phyloP scores from a whole-genome alignment of 2,329 filamentous ascomycete species.

The Fusarium sp. region DNA sequence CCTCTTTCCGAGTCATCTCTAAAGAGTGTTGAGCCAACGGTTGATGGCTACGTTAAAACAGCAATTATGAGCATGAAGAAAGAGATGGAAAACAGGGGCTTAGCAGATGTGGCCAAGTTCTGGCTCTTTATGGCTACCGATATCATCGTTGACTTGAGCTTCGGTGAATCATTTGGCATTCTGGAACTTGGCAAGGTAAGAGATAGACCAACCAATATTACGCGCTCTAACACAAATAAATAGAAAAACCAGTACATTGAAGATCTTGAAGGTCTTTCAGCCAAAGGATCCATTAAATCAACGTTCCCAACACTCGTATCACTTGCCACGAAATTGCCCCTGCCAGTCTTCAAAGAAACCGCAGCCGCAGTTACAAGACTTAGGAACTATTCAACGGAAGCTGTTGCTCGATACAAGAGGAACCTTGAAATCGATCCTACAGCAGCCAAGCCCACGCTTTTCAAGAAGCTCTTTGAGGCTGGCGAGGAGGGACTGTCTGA shows the following conservation, averaged over 20 bases:
- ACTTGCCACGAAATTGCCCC: neutral
- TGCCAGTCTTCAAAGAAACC: neutral
- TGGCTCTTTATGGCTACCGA: neutral
- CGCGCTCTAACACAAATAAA: neutral
- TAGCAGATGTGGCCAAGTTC: neutral
- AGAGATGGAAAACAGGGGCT: neutral
- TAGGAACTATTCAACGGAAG: neutral
- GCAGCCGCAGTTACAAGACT: neutral
- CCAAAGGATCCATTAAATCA: neutral
- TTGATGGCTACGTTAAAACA: neutral
- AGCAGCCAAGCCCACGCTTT: neutral
- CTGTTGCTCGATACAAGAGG: neutral
- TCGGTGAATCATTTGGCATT: neutral
- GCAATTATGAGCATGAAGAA: neutral
- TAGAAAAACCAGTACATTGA: neutral
- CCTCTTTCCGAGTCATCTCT: neutral
- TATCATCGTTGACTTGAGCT: neutral
- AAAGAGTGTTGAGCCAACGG: neutral
- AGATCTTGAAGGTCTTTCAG: neutral
- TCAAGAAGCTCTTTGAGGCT: neutral
- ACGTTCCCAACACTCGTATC: neutral
- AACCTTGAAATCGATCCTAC: neutral
- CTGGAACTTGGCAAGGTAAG: neutral
- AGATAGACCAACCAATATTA: neutral
- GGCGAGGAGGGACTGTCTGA: neutral